Percentiles rank a stretch among this genome's conserved stretches.
phyloP scores from a whole-genome alignment of 257 asterid genomes.

The Eucommia ulmoides region DNA sequence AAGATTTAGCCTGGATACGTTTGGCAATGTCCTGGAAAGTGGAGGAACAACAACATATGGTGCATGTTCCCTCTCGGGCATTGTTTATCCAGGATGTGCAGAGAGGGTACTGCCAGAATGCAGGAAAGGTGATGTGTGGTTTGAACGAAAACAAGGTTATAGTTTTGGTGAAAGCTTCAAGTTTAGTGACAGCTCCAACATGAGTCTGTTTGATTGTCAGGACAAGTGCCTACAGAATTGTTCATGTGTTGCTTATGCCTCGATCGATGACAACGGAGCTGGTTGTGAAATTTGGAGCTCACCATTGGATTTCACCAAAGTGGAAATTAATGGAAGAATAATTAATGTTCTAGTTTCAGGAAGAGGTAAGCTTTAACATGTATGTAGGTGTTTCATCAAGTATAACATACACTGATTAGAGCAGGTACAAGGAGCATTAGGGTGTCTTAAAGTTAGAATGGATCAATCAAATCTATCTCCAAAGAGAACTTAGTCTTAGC shows the following conservation, averaged over 20 bases:
- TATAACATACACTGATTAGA: too few relatives aligned
- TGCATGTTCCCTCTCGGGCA: too few relatives aligned
- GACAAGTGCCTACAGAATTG: slow-evolving; percentile 15
- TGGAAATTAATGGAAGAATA: too few relatives aligned
- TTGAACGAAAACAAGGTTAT: neutral
- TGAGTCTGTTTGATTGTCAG: slow-evolving; percentile 16
- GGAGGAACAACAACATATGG: slow-evolving; percentile 4
- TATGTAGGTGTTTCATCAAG: too few relatives aligned
- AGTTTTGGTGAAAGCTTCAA: slow-evolving; percentile 5
- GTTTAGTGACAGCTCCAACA: slow-evolving; percentile 5
- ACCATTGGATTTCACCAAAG: neutral
- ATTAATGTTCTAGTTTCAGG: too few relatives aligned
- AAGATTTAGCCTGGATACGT: slow-evolving; percentile 1
- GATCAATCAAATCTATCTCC: too few relatives aligned
- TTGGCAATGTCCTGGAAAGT: slow-evolving; percentile 2
- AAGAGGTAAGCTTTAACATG: too few relatives aligned
- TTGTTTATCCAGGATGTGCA: too few relatives aligned
- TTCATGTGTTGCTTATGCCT: slow-evolving; percentile 16
- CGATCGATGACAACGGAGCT: neutral
- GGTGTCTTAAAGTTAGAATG: too few relatives aligned
- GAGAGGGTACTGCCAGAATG: slow-evolving; percentile 13
- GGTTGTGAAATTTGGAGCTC: slow-evolving; percentile 13
- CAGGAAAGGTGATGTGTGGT: slow-evolving; percentile 10
- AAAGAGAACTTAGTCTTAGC: too few relatives aligned
- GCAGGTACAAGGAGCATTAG: too few relatives aligned